Evolutionary conservation across 1,284 basidiomycete species (phyloP).

Genomic region (Paramarasmius palmivorus): DNA sequence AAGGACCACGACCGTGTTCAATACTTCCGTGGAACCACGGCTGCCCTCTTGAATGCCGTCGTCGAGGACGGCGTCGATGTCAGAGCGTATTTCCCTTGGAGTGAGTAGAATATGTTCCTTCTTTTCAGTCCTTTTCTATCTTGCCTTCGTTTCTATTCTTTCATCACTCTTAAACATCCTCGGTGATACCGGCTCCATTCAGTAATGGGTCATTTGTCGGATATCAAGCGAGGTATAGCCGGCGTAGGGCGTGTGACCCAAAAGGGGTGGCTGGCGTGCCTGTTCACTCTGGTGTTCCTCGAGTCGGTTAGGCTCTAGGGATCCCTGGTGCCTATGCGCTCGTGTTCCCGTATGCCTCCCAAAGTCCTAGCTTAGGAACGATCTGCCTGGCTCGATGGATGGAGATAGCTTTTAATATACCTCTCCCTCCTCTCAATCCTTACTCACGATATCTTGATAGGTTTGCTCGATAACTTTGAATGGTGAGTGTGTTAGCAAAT

Average conservation of each 20-base stretch:
- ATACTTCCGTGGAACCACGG: constrained; percentile 68
- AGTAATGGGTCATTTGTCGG: neutral
- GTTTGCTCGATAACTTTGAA: constrained; percentile 75
- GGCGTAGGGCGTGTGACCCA: too few species aligned
- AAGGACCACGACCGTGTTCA: constrained; percentile 67
- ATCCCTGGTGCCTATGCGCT: neutral
- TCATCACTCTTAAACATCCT: neutral
- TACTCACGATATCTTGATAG: too few species aligned
- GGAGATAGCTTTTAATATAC: too few species aligned
- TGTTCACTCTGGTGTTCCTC: neutral
- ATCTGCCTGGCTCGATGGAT: too few species aligned
- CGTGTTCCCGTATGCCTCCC: neutral
- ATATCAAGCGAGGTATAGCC: neutral
- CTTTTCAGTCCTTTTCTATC: too few species aligned
- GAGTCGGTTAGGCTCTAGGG: too few species aligned
- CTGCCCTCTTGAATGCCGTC: constrained; percentile 59
- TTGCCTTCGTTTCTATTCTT: too few species aligned
- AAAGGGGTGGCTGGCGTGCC: neutral
- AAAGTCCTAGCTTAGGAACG: neutral
- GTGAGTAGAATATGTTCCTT: constrained; percentile 29
- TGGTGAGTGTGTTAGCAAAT: constrained; percentile 38
- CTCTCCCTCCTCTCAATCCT: neutral
- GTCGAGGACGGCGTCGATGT: constrained; percentile 67
- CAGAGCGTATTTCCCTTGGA: constrained; percentile 74
- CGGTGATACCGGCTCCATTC: neutral